Conservation (phyloP, 2,329 filamentous ascomycete genomes). For the Ambrosiella beaveri region DNA sequence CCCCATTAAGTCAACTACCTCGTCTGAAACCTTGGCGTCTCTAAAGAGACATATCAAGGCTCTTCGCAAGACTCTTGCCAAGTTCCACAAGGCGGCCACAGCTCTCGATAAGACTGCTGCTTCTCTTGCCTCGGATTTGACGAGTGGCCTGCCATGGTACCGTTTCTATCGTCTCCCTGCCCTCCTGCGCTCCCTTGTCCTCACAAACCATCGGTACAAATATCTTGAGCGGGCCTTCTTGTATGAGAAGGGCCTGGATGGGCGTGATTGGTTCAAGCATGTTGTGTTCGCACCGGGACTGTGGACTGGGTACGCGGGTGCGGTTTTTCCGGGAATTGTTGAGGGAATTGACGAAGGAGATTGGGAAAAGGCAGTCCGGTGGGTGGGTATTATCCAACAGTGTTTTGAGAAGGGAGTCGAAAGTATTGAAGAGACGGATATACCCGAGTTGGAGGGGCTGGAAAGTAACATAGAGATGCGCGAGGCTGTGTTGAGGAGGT, state of each 20-base stretch:
- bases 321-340: slow-evolving; percentile 44
- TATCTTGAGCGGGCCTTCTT: slow-evolving; percentile 65
- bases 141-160: slow-evolving; percentile 57
- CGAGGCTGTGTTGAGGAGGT: too few relatives aligned
- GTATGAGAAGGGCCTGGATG: slow-evolving; percentile 58
- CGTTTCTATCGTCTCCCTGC: slow-evolving; percentile 50
- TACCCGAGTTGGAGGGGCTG: background rate
- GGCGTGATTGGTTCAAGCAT: slow-evolving; percentile 80
- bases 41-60: slow-evolving; percentile 21
- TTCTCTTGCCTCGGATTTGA: slow-evolving; percentile 26
- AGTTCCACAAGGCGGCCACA: slow-evolving; percentile 24
- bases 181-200: slow-evolving; percentile 44
- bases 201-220: slow-evolving; percentile 69
- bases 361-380: slow-evolving; percentile 38
- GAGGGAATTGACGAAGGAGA: slow-evolving; percentile 46
- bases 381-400: slow-evolving; percentile 40
- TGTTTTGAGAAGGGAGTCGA: slow-evolving; percentile 28
- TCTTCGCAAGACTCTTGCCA: slow-evolving; percentile 22
- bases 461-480: too few relatives aligned
- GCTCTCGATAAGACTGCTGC: slow-evolving; percentile 30
- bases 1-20: background rate
- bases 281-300: slow-evolving; percentile 81
- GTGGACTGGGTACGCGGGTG: slow-evolving; percentile 80
- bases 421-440: slow-evolving; percentile 10
- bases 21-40: slow-evolving; percentile 6